A percentile compares a stretch with the other conserved stretches of the same genome.
Conservation (phyloP, 768 basidiomycete genomes). For the Candolleomyces aberdarensis region DNA sequence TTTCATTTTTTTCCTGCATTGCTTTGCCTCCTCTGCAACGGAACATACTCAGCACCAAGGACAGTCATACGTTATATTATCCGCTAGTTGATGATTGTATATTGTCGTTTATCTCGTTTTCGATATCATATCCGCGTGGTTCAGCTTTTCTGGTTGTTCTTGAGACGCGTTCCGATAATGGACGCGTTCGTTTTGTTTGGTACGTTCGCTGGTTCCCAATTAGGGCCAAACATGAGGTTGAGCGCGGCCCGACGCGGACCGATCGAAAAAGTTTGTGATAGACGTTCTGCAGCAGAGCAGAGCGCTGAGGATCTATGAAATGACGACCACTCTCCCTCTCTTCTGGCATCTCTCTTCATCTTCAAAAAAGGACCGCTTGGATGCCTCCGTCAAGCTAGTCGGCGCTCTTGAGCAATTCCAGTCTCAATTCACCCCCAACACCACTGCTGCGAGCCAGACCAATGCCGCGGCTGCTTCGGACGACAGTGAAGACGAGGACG, state of each 20-base stretch:
- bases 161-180: not conserved
- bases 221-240: not conserved
- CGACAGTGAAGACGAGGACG: slow-evolving; percentile 39
- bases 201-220: not conserved
- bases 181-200: not conserved
- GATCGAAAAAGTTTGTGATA: slow-evolving; percentile 10
- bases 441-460: not conserved
- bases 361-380: slow-evolving; percentile 74
- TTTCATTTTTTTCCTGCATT: not conserved
- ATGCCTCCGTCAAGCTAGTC: slow-evolving; percentile 84
- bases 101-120: no score
- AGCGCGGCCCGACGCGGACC: not conserved
- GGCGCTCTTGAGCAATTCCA: slow-evolving; percentile 85
- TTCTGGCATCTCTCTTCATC: slow-evolving; percentile 92
- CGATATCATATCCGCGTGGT: no score
- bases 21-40: no score
- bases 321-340: slow-evolving; percentile 87
- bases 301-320: slow-evolving; percentile 20
- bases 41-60: no score
- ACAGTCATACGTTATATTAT: no score
- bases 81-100: no score
- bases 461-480: slow-evolving; percentile 32
- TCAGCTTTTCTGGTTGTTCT: not conserved
- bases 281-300: not conserved
- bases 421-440: slow-evolving; percentile 50